Evolutionary conservation across 2,329 filamentous ascomycete species (phyloP).

Genomic region (Rhinocladiella similis): DNA sequence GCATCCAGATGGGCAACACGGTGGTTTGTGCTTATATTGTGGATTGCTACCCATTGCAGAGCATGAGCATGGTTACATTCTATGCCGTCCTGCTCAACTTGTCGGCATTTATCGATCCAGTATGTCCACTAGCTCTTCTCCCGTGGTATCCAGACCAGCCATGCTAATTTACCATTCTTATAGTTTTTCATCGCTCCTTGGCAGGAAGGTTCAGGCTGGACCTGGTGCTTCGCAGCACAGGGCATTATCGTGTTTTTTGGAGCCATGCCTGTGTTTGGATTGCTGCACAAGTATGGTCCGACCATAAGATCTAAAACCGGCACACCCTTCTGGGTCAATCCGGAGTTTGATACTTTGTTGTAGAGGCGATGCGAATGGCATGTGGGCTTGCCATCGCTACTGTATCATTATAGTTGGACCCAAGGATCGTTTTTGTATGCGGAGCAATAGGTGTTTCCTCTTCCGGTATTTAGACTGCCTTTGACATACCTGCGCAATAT

Average conservation of each 20-base stretch:
- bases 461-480: too few species aligned
- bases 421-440: too few species aligned
- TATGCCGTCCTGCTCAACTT: conserved; percentile 57
- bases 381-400: too few species aligned
- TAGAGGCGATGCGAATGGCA: neutral
- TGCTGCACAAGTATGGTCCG: conserved; percentile 44
- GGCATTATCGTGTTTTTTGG: conserved; percentile 48
- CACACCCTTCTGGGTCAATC: conserved; percentile 49
- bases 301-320: conserved; percentile 39
- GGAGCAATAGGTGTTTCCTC: too few species aligned
- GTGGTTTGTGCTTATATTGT: conserved; percentile 55
- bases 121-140: conserved; percentile 26
- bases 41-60: conserved; percentile 57
- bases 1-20: conserved; percentile 59
- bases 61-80: conserved; percentile 56
- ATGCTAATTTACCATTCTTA: neutral
- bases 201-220: conserved; percentile 48
- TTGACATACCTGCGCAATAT: too few species aligned
- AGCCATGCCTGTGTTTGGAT: conserved; percentile 39
- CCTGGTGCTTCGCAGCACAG: conserved; percentile 53
- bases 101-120: conserved; percentile 48
- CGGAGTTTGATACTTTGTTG: conserved; percentile 37
- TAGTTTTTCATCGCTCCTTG: conserved; percentile 55
- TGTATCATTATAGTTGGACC: too few species aligned
- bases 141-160: neutral